Base-by-base conservation (phyloP, 2,329 filamentous ascomycete genomes). In the Aureobasidium namibiae region DNA sequence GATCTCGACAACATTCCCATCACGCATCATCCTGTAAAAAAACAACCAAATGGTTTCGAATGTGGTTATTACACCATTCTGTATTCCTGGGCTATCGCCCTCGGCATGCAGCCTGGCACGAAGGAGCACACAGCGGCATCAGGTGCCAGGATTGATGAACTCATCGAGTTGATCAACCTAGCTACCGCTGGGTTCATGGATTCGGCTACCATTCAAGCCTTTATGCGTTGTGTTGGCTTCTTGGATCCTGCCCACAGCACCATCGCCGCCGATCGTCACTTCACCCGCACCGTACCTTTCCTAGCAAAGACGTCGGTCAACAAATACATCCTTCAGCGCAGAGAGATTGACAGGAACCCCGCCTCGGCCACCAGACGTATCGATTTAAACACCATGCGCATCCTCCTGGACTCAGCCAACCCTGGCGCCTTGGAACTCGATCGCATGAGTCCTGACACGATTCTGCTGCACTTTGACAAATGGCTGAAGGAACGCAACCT, bases 121-220 rank as follows among this genome's bases (percentile, higher is more conserved):
- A 13, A 31, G 29, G n/a, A 8, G 6, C 26, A 45, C 42, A 16
- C 26, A 21, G 42, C 44, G 8, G n/a, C 38, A 14, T 41, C 33
- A 9, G 7, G 16, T 10, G 16, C 9, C 11, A 45, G 29, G 2
- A 13, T 54, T 10, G 13, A 5, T 3, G 29, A 44, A 11, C n/a
- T 58, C 24, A 39, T 58, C 14, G 56, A 49, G 4, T 41, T 58
- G 33, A 49, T 58, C 42, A 58, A 58, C 26, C 44, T 49, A 8
- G 13, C 42, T 4, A 49, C 49, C n/a, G 13, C 31, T n/a, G 56
- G 56, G 3, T 49, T 39, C 42, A 58, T 58, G 56, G 41, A 58
- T 34, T 48, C 56, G 16, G 56, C 56, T 14, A 58, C 56, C 16
- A 58, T 58, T 4, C 33, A 39, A n/a, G 42, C 56, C 13, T 58